Percentiles rank a stretch among this genome's conserved stretches.
Conservation (phyloP, 805 yeast genomes). For the Torulaspora indica region DNA sequence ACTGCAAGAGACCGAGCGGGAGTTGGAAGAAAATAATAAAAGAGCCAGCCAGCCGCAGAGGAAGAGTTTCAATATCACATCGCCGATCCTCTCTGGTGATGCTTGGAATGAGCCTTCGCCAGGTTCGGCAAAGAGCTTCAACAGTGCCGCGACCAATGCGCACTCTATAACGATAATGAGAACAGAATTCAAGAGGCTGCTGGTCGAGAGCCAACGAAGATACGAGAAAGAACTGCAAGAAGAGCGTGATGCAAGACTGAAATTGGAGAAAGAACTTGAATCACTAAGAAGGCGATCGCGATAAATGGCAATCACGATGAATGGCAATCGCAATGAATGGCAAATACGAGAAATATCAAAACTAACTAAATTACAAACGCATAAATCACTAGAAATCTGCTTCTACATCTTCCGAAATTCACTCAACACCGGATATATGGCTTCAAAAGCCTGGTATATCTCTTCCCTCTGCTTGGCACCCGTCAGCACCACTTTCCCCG, state of each 20-base stretch:
- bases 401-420: conserved; percentile 76
- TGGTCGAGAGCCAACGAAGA: conserved; percentile 55
- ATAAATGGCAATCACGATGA: background rate
- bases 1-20: conserved; percentile 36
- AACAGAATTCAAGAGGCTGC: conserved; percentile 63
- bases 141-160: conserved; percentile 23
- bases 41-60: conserved; percentile 31
- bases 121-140: conserved; percentile 16
- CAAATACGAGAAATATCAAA: conserved; percentile 1
- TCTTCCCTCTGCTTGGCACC: conserved; percentile 99
- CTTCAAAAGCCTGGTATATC: conserved; percentile 96
- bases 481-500: conserved; percentile 94
- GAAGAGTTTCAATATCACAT: conserved; percentile 42
- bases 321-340: background rate
- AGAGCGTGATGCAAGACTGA: conserved; percentile 49
- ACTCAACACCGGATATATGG: conserved; percentile 95
- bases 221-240: conserved; percentile 55
- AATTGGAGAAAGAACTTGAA: conserved; percentile 42
- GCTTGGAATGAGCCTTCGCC: conserved; percentile 16
- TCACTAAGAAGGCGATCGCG: conserved; percentile 5
- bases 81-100: conserved; percentile 22
- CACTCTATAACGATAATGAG: conserved; percentile 53
- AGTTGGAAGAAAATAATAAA: conserved; percentile 29
- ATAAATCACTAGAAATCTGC: conserved; percentile 1
- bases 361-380: conserved; percentile 3